A percentile compares a stretch with the other conserved stretches of the same genome.
Evolutionary conservation across 2,329 filamentous ascomycete species (phyloP).

Genomic region (Plenodomus biglobosus): DNA sequence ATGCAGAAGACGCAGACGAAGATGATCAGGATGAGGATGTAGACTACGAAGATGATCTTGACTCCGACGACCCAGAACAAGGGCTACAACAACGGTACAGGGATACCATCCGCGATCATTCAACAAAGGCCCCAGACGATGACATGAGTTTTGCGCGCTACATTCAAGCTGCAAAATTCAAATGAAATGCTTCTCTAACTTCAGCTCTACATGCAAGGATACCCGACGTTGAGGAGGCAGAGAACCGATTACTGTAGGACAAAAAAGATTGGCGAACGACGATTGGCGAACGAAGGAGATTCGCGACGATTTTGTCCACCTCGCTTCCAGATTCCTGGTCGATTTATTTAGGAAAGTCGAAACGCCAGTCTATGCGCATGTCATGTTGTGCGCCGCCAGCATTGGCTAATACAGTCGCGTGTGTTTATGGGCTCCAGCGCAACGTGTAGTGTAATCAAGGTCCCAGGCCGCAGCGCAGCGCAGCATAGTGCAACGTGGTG

Average conservation of each 20-base stretch:
- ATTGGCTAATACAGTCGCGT: background rate
- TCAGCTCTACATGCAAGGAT: conserved; percentile 6
- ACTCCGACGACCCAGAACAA: conserved; percentile 58
- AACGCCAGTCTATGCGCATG: conserved; percentile 7
- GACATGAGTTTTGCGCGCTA: conserved; percentile 58
- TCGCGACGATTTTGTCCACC: conserved; percentile 1
- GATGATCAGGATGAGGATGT: conserved; percentile 57
- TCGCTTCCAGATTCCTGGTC: conserved; percentile 17
- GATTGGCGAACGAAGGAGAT: background rate
- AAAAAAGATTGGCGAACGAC: background rate
- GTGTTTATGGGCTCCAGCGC: conserved; percentile 5
- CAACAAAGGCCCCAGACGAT: conserved; percentile 44
- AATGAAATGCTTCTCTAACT: conserved; percentile 19
- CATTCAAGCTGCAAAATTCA: conserved; percentile 43
- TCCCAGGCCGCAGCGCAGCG: background rate
- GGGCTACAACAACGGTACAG: conserved; percentile 76
- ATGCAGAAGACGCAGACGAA: conserved; percentile 54
- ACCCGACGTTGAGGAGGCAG: conserved; percentile 3
- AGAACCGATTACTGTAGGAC: background rate
- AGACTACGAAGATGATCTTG: conserved; percentile 58
- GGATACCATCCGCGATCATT: conserved; percentile 64
- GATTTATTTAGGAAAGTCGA: conserved; percentile 1
- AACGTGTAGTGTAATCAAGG: background rate
- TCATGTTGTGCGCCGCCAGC: no score
- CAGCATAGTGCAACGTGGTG: background rate